Conservation (phyloP, 169 alveolate species). For the Amoebophrya sp. region DNA sequence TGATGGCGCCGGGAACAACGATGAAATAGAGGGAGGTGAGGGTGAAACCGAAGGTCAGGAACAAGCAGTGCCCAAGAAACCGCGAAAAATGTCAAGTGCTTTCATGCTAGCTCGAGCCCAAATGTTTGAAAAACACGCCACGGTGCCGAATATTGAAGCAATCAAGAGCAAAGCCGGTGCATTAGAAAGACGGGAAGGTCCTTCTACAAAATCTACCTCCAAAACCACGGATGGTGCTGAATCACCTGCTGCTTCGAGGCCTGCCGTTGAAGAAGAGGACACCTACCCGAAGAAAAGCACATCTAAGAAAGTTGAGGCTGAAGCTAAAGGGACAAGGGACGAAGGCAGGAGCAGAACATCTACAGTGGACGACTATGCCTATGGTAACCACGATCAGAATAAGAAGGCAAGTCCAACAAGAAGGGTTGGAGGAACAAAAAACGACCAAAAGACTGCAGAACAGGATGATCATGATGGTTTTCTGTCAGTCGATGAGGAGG, state of each 20-base stretch:
- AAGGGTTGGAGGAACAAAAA: too few relatives aligned
- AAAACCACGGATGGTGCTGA: neutral
- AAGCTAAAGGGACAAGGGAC: too few relatives aligned
- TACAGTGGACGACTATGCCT: too few relatives aligned
- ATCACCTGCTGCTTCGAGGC: neutral
- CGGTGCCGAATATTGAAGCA: neutral
- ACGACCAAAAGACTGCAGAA: too few relatives aligned
- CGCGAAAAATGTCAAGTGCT: neutral
- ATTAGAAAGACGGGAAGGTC: neutral
- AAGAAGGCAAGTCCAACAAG: too few relatives aligned
- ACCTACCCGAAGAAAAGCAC: neutral
- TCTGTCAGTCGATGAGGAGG: too few relatives aligned
- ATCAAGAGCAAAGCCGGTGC: neutral
- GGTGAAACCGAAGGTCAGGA: neutral
- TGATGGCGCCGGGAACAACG: too few relatives aligned
- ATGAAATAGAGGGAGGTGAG: neutral
- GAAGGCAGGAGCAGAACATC: too few relatives aligned
- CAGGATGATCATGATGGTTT: too few relatives aligned
- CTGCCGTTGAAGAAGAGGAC: neutral
- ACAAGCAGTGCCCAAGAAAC: neutral
- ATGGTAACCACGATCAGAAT: too few relatives aligned
- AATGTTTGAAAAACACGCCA: neutral
- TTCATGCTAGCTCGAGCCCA: conserved; percentile 3
- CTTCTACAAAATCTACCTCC: neutral
- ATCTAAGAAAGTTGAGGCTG: too few relatives aligned